A percentile compares a stretch with the other conserved stretches of the same genome.
Evolutionary conservation across 345 rosid genomes (phyloP).

Genomic region (Euphorbia peplus): DNA sequence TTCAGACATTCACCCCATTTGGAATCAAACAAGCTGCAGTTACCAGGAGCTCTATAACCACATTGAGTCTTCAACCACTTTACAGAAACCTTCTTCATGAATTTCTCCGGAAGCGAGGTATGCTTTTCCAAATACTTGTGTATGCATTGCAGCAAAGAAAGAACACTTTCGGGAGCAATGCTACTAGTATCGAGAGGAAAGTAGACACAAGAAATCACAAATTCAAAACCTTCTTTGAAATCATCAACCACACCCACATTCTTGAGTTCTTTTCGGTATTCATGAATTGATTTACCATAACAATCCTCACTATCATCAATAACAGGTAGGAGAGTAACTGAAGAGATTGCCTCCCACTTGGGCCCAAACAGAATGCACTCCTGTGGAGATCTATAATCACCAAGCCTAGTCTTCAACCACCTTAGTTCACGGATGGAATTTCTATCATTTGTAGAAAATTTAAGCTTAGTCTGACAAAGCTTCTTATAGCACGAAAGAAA

Average conservation of each 20-base stretch:
- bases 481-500: slow-evolving; percentile 46
- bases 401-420: slow-evolving; percentile 61
- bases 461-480: slow-evolving; percentile 17
- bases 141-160: slow-evolving; percentile 49
- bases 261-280: slow-evolving; percentile 47
- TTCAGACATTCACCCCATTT: slow-evolving; percentile 35
- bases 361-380: slow-evolving; percentile 55
- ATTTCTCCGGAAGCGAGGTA: slow-evolving; percentile 28
- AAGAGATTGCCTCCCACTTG: slow-evolving; percentile 52
- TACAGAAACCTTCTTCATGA: slow-evolving; percentile 31
- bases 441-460: slow-evolving; percentile 34
- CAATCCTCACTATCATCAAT: slow-evolving; percentile 46
- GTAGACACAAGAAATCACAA: slow-evolving; percentile 39
- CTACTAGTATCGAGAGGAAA: slow-evolving; percentile 30
- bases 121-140: slow-evolving; percentile 23
- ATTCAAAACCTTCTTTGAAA: slow-evolving; percentile 42
- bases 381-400: slow-evolving; percentile 49
- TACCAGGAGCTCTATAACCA: slow-evolving; percentile 50
- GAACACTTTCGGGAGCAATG: slow-evolving; percentile 30
- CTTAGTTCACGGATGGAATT: slow-evolving; percentile 32
- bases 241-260: slow-evolving; percentile 39
- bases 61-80: slow-evolving; percentile 55
- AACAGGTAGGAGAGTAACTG: slow-evolving; percentile 53
- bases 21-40: slow-evolving; percentile 44
- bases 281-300: slow-evolving; percentile 45